Conservation (phyloP, 2,329 filamentous ascomycete genomes). For the Myriosclerotinia curreyana region DNA sequence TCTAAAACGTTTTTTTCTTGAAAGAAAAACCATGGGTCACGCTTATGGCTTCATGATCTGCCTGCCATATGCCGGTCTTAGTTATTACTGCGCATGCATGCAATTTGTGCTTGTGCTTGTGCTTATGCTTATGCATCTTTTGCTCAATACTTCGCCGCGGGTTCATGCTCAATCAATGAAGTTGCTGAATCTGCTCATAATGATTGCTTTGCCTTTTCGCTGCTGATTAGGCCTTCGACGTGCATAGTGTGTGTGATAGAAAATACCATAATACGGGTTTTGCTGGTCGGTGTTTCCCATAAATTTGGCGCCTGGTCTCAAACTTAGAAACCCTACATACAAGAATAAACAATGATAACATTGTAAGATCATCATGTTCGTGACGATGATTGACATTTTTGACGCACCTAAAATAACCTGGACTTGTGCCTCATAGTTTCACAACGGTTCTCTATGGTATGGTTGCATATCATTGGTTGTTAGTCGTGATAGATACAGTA, state of each 20-base stretch:
- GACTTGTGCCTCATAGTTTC: conserved; percentile 22
- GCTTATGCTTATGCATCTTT: not conserved
- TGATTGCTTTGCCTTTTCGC: conserved; percentile 15
- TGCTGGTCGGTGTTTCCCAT: not conserved
- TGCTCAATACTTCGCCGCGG: conserved; percentile 5
- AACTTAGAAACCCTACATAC: conserved; percentile 16
- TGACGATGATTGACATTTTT: conserved; percentile 19
- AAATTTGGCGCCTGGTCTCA: conserved; percentile 16
- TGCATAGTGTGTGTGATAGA: conserved; percentile 12
- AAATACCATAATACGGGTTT: not conserved
- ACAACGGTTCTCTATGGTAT: conserved; percentile 6
- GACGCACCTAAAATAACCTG: conserved; percentile 2
- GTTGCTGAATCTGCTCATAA: conserved; percentile 6
- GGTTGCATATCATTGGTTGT: conserved; percentile 15
- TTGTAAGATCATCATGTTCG: conserved; percentile 15
- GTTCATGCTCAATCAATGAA: conserved; percentile 10
- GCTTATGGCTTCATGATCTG: conserved; percentile 14
- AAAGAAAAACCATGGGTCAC: conserved; percentile 1
- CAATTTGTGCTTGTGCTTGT: conserved; percentile 21
- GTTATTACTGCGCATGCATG: conserved; percentile 18
- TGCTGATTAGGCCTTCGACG: conserved; percentile 19
- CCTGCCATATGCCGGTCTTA: conserved; percentile 21
- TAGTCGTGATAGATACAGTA: not conserved
- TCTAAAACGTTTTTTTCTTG: conserved; percentile 32
- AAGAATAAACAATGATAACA: not conserved